These are phyloP conservation scores for Crepidotus sp. DNA, from an alignment of 1,284 basidiomycete genomes.

Conservation along the genomic window DNA sequence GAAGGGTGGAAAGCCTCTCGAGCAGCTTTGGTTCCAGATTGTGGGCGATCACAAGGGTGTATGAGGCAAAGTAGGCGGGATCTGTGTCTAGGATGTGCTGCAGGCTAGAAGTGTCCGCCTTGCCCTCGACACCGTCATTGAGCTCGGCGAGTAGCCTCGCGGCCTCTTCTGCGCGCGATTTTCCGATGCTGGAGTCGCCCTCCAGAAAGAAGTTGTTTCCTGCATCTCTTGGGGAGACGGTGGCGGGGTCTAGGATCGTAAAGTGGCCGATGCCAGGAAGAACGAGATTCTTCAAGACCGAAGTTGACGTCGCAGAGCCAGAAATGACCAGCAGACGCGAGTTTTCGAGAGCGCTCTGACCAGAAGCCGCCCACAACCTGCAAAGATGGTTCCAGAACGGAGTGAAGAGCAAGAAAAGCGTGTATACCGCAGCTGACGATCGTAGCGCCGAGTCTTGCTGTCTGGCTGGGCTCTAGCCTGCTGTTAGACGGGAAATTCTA, in stretches of 20 bases:
- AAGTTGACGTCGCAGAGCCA: slow-evolving; percentile 73
- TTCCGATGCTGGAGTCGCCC: slow-evolving; percentile 66
- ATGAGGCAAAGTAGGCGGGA: slow-evolving; percentile 43
- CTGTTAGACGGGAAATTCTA: neutral
- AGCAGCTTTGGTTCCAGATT: slow-evolving; percentile 58
- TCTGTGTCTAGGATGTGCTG: slow-evolving; percentile 50
- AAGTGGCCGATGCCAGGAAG: slow-evolving; percentile 91
- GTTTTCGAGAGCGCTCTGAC: slow-evolving; percentile 86
- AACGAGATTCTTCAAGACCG: slow-evolving; percentile 90
- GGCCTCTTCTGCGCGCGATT: slow-evolving; percentile 72
- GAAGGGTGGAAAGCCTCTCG: slow-evolving; percentile 49
- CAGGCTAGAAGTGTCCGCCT: slow-evolving; percentile 53
- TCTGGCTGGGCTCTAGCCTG: slow-evolving; percentile 45
- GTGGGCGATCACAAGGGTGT: slow-evolving; percentile 79
- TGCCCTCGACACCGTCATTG: slow-evolving; percentile 78
- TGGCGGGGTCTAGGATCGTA: slow-evolving; percentile 69
- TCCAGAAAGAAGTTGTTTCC: slow-evolving; percentile 97
- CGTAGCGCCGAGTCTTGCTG: slow-evolving; percentile 81
- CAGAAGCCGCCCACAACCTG: slow-evolving; percentile 92
- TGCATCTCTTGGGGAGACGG: slow-evolving; percentile 67
- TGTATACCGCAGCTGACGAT: slow-evolving; percentile 79
- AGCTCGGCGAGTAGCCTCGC: slow-evolving; percentile 77
- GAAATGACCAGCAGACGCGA: slow-evolving; percentile 78
- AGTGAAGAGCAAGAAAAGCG: neutral
- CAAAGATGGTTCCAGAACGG: neutral